These are phyloP conservation scores for Cicer cuneatum DNA, from an alignment of 306 rosid species.

Conservation along the genomic window DNA sequence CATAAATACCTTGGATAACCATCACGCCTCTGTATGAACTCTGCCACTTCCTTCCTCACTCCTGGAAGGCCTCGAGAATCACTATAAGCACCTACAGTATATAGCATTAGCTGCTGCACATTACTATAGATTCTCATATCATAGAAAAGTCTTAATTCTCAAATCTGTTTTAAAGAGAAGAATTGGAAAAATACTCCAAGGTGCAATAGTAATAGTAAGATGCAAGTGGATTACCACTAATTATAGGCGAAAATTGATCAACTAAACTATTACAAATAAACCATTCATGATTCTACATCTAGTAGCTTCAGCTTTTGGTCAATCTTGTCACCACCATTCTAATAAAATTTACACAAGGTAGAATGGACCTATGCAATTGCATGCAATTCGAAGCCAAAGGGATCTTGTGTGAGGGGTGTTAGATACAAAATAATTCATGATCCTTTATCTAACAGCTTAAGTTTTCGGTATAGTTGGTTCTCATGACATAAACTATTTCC, in stretches of 20 bases:
- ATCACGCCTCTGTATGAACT: conserved; percentile 90
- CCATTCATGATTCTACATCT: not conserved
- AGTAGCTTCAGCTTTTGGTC: not conserved
- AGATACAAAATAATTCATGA: not conserved
- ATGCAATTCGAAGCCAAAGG: not conserved
- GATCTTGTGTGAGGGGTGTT: not conserved
- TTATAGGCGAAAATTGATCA: conserved; percentile 8
- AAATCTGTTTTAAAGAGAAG: conserved; percentile 10
- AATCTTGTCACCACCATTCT: not conserved
- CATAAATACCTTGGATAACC: conserved; percentile 88
- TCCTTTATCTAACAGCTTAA: conserved; percentile 21
- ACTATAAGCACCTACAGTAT: conserved; percentile 86
- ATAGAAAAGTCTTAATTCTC: conserved; percentile 26
- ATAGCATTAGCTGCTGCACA: conserved; percentile 29
- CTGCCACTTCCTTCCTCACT: conserved; percentile 91
- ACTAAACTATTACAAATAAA: conserved; percentile 6
- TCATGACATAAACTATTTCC: conserved; percentile 21
- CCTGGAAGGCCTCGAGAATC: conserved; percentile 97
- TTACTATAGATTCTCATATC: conserved; percentile 37
- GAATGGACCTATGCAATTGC: conserved; percentile 10
- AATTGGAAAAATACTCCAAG: conserved; percentile 12
- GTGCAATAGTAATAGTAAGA: conserved; percentile 11
- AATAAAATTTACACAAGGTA: conserved; percentile 1
- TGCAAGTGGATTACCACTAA: not conserved
- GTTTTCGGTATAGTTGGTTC: conserved; percentile 17